phyloP scores from a whole-genome alignment of 208 protist genomes.

The Blastocrithidia nonstop region DNA sequence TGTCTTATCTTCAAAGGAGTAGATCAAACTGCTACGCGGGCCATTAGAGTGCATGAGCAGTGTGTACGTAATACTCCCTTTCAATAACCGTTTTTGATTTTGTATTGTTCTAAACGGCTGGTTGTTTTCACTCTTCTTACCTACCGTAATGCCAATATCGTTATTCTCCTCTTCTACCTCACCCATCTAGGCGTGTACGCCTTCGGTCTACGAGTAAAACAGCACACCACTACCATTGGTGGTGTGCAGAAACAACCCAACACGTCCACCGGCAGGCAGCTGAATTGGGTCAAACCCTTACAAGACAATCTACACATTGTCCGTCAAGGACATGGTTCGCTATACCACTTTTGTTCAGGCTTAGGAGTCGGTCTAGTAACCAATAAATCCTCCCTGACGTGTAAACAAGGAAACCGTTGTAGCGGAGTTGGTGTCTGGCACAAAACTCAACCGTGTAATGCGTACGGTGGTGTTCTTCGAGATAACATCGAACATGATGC shows the following conservation, averaged over 20 bases:
- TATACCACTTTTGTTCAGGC: conserved; percentile 43
- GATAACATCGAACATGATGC: conserved; percentile 86
- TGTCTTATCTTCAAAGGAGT: conserved; percentile 10
- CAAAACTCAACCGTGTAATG: conserved; percentile 62
- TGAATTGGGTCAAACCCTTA: conserved; percentile 57
- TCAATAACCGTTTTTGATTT: conserved; percentile 55
- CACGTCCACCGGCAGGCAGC: conserved; percentile 35
- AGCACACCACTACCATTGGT: conserved; percentile 63
- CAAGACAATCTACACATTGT: conserved; percentile 33
- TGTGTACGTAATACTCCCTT: conserved; percentile 72
- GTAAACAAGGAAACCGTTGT: conserved; percentile 53
- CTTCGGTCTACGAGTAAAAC: conserved; percentile 70
- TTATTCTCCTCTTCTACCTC: conserved; percentile 64
- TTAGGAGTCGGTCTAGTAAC: conserved; percentile 25
- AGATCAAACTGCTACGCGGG: conserved; percentile 46
- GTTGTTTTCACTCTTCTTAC: conserved; percentile 66
- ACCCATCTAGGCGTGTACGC: conserved; percentile 44
- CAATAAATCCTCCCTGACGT: conserved; percentile 57
- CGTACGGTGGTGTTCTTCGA: conserved; percentile 44
- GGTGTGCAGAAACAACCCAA: conserved; percentile 74
- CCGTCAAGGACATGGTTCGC: conserved; percentile 28
- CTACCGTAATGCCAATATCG: conserved; percentile 77
- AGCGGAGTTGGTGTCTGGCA: conserved; percentile 51
- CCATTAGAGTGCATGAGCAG: conserved; percentile 29
- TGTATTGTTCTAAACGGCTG: conserved; percentile 55